Base-by-base conservation (phyloP, 2,329 filamentous ascomycete species). In the Chaetomiaceae sp. region DNA sequence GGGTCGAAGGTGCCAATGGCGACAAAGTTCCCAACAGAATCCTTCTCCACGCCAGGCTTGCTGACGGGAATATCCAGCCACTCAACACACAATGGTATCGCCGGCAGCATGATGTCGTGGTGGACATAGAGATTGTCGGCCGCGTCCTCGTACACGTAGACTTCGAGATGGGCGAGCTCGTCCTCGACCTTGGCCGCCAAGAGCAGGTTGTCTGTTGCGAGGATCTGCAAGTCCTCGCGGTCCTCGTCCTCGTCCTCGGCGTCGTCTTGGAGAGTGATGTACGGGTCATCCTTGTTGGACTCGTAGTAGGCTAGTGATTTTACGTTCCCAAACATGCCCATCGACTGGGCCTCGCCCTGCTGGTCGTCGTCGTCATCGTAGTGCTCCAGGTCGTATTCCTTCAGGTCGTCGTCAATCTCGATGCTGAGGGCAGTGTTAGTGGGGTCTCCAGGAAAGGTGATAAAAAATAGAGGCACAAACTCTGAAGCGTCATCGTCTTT, bases 81-180 rank as follows among this genome's bases (percentile, higher is more conserved):
- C 75, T 99, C 94, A 37, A 97, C 81, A 66, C 90, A 94, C 6
- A 99, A 83, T 11, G 94, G 94, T 66, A 99, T 96, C 22, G 92
- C 92, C 29, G 94, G 94, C 52, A 99, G 81, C 92, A 99, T 97
- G 64, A 99, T 95, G 71, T 99, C 94, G 80, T 99, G 94, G 75
- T 99, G 94, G 22, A 99, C 92, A 70, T 99, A 99, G 57, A 99
- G 85, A 69, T 99, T 99, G 72, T 97, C 94, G 40, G 86, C 88
- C 58, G 84, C 84, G 64, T 97, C 94, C 71, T 99, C 94, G 72
- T 97, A 99, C 25, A 99, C 91, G 66, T 97, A 96, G 19, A 97
- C 88, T 70, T 99, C 94, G 23, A 99, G 78, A 71, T 97, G 92
- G 17, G 94, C 92, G 57, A 99, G 85, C 69, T 99, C 94, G 64